Conservation (phyloP, 1,284 basidiomycete species). For the Cutaneotrichosporon sp. region DNA sequence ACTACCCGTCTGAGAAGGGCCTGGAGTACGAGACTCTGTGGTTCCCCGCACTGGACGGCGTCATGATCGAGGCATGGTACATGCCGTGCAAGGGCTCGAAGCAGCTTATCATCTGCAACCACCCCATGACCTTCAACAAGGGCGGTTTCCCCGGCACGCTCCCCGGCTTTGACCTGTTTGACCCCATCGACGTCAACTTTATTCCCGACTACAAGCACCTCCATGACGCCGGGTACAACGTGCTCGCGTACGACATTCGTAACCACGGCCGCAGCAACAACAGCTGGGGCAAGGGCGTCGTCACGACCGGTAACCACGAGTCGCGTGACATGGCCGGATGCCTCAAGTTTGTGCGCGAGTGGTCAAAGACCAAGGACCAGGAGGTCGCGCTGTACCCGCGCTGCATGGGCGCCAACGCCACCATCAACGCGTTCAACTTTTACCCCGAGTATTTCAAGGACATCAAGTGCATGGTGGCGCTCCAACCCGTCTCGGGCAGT, state of each 20-base stretch:
- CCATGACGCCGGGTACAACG: background rate
- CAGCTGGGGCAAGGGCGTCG: slow-evolving; percentile 3
- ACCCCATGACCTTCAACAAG: slow-evolving; percentile 13
- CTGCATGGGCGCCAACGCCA: slow-evolving; percentile 8
- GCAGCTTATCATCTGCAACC: slow-evolving; percentile 7
- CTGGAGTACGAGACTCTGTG: slow-evolving; percentile 4
- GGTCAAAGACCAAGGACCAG: background rate
- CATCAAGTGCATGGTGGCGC: background rate
- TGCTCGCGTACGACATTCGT: slow-evolving; percentile 8
- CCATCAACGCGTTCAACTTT: background rate
- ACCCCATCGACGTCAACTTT: slow-evolving; percentile 6
- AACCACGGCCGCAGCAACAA: slow-evolving; percentile 4
- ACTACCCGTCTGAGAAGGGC: slow-evolving; percentile 3
- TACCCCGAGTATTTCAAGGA: background rate
- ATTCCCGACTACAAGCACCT: slow-evolving; percentile 7
- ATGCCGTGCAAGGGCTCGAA: slow-evolving; percentile 2
- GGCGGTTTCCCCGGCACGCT: slow-evolving; percentile 3
- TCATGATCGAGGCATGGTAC: slow-evolving; percentile 6
- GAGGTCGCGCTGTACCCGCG: slow-evolving; percentile 1
- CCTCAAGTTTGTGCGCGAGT: background rate
- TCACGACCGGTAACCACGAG: slow-evolving; percentile 3
- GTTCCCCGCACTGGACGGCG: slow-evolving; percentile 2
- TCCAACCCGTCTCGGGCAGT: slow-evolving; percentile 2
- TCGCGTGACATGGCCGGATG: background rate
- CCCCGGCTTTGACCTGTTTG: background rate